Conservation (phyloP, 2,329 filamentous ascomycete species). For the Fusarium verticillioides region DNA sequence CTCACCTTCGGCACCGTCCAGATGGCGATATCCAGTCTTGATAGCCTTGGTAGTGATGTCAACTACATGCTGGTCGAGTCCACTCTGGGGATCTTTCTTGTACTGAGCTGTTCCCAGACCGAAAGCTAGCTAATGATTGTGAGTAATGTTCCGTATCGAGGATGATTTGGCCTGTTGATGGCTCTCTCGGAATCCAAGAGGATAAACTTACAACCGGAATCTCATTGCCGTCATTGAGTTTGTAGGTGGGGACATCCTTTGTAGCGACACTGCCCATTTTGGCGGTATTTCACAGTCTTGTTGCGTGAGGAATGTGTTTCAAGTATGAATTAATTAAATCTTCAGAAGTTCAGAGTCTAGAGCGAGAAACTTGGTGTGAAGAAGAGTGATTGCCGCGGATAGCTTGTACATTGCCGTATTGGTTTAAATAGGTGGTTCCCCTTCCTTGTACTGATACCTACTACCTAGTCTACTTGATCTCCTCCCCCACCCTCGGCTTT, state of each 20-base stretch:
- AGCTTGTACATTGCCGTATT: not conserved
- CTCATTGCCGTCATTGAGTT: constrained; percentile 78
- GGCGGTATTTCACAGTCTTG: not conserved
- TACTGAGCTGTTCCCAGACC: constrained; percentile 76
- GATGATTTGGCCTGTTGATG: not conserved
- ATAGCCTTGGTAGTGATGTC: constrained; percentile 70
- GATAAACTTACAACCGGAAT: constrained; percentile 71
- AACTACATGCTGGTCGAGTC: constrained; percentile 65
- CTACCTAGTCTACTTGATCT: not conserved
- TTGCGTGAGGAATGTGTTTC: not conserved
- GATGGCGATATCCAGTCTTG: constrained; percentile 74
- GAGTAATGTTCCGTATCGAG: not conserved
- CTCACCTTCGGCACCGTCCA: constrained; percentile 78
- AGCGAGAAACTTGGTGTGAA: not conserved
- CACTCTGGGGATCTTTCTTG: constrained; percentile 61
- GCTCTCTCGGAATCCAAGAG: not conserved
- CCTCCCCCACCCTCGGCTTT: constrained; percentile 2
- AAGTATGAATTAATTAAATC: not conserved
- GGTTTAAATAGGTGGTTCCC: constrained; percentile 8
- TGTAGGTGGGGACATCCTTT: constrained; percentile 64
- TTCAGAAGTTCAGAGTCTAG: not conserved
- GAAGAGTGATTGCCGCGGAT: not conserved
- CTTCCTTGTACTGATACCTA: not conserved
- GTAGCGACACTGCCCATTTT: constrained; percentile 30
- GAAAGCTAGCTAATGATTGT: constrained; percentile 68